phyloP scores from a whole-genome alignment of 345 rosid species.

The Diplotaxis tenuifolia region DNA sequence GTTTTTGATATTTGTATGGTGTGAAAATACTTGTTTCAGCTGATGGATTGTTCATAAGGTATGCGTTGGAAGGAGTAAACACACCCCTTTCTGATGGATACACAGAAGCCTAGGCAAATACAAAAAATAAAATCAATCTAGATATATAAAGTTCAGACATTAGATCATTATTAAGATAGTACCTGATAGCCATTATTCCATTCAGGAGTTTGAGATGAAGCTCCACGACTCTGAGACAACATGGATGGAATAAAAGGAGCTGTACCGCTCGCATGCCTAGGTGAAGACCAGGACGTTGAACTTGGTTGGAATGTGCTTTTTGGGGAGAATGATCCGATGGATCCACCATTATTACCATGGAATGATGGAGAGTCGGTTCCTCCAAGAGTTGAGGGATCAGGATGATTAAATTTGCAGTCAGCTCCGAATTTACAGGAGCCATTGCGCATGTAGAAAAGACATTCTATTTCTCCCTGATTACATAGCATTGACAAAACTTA shows the following conservation, averaged over 20 bases:
- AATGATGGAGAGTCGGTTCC: slow-evolving; percentile 49
- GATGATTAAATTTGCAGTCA: slow-evolving; percentile 88
- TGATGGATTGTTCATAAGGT: slow-evolving; percentile 40
- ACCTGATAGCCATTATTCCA: slow-evolving; percentile 97
- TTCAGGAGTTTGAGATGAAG: slow-evolving; percentile 56
- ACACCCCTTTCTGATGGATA: slow-evolving; percentile 55
- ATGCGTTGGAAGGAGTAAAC: slow-evolving; percentile 47
- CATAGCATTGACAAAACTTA: background rate
- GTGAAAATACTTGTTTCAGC: slow-evolving; percentile 45
- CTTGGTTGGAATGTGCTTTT: slow-evolving; percentile 38
- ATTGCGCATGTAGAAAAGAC: slow-evolving; percentile 89
- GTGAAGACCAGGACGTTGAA: slow-evolving; percentile 70
- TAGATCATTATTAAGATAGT: slow-evolving; percentile 19
- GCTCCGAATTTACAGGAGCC: slow-evolving; percentile 90
- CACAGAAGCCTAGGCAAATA: slow-evolving; percentile 51
- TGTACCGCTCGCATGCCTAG: slow-evolving; percentile 50
- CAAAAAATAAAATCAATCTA: background rate
- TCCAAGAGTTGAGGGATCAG: slow-evolving; percentile 68
- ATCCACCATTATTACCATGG: slow-evolving; percentile 52
- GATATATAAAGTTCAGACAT: background rate
- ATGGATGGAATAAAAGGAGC: slow-evolving; percentile 55
- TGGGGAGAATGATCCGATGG: slow-evolving; percentile 43
- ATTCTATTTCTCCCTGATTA: slow-evolving; percentile 73
- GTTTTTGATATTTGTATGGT: slow-evolving; percentile 48
- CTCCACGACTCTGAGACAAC: slow-evolving; percentile 58